A percentile compares a stretch with the other conserved stretches of the same genome.
Evolutionary conservation across 352 stramenopile genomes (phyloP).

Genomic region (Pythium angustatum): DNA sequence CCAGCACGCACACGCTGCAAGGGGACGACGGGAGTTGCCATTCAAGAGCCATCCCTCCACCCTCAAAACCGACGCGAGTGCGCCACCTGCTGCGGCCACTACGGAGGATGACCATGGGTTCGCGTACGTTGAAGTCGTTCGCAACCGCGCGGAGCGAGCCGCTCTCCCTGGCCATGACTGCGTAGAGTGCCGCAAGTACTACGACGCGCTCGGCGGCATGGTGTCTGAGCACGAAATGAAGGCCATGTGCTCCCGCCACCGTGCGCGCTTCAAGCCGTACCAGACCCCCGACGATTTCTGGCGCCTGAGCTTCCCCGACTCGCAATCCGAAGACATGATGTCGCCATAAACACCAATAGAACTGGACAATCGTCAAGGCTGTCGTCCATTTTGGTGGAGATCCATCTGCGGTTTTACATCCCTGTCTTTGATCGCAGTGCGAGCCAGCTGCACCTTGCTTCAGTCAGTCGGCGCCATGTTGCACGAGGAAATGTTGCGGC

Average conservation of each 20-base stretch:
- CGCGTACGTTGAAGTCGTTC: constrained; percentile 76
- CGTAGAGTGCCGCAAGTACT: constrained; percentile 78
- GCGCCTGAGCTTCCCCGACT: constrained; percentile 82
- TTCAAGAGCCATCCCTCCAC: not conserved
- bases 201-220: constrained; percentile 59
- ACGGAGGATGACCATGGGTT: constrained; percentile 32
- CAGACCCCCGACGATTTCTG: constrained; percentile 87
- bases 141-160: constrained; percentile 63
- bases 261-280: constrained; percentile 68
- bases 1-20: not conserved
- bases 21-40: not conserved
- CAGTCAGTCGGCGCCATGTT: constrained; percentile 14
- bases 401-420: not conserved
- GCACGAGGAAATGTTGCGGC: too few species aligned
- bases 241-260: constrained; percentile 71
- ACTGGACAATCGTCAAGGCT: too few species aligned
- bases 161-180: constrained; percentile 68
- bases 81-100: not conserved
- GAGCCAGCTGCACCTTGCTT: constrained; percentile 7
- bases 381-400: not conserved
- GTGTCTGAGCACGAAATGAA: constrained; percentile 43
- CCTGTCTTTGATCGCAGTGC: not conserved
- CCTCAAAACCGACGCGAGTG: not conserved
- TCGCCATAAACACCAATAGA: constrained; percentile 10
- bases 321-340: constrained; percentile 15